phyloP scores from a whole-genome alignment of 768 basidiomycete species.

The Tulasnella sp. region DNA sequence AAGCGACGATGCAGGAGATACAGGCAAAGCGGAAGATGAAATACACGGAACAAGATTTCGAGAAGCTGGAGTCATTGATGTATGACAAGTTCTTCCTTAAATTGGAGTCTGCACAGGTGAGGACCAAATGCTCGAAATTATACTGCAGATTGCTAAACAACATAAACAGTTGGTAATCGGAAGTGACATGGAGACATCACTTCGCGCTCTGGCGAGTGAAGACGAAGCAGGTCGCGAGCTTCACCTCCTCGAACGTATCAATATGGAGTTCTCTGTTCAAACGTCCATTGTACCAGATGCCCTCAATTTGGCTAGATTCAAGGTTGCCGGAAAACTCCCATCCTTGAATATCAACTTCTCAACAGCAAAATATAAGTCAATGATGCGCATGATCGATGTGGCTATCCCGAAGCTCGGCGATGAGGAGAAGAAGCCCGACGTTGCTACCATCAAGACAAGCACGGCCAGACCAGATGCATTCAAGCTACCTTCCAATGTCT shows the following conservation, averaged over 20 bases:
- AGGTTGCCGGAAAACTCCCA: conserved; percentile 78
- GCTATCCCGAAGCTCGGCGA: conserved; percentile 70
- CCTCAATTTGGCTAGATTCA: conserved; percentile 73
- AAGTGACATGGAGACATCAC: conserved; percentile 64
- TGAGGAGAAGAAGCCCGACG: conserved; percentile 21
- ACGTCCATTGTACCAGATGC: conserved; percentile 84
- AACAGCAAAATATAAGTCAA: conserved; percentile 76
- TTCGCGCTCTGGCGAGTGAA: conserved; percentile 55
- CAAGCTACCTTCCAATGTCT: conserved; percentile 36
- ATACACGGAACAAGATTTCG: conserved; percentile 80
- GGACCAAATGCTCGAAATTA: conserved; percentile 13
- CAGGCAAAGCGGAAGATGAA: conserved; percentile 70
- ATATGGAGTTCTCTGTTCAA: conserved; percentile 76
- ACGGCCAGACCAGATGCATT: conserved; percentile 14
- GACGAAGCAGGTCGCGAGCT: conserved; percentile 39
- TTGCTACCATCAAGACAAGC: conserved; percentile 3
- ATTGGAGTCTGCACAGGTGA: conserved; percentile 81
- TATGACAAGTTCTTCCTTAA: conserved; percentile 81
- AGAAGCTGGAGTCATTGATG: conserved; percentile 78
- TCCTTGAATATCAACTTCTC: conserved; percentile 80
- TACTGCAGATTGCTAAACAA: conserved; percentile 8
- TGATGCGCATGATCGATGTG: conserved; percentile 88
- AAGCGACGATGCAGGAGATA: conserved; percentile 62
- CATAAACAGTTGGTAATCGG: conserved; percentile 71
- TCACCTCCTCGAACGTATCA: conserved; percentile 86